Conservation (phyloP, 1,284 basidiomycete genomes). For the Ganoderma lingzhi region DNA sequence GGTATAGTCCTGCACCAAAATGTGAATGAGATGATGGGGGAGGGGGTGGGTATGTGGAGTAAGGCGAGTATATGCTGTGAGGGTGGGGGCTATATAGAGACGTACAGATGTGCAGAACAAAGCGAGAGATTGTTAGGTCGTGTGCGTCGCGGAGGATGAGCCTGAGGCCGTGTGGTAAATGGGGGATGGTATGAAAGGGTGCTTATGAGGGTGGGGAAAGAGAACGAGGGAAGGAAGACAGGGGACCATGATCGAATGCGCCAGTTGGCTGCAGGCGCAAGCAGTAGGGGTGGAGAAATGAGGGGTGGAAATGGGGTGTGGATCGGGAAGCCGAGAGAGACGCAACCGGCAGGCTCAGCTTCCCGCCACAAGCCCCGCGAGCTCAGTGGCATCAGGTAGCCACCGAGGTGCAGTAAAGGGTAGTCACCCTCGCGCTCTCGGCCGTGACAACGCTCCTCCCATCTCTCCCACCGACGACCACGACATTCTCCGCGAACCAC, state of each 20-base stretch:
- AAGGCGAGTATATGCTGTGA: background rate
- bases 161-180: background rate
- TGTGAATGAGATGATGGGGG: conserved; percentile 14
- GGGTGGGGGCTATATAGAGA: background rate
- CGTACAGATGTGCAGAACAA: conserved; percentile 2
- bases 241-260: conserved; percentile 23
- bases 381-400: background rate
- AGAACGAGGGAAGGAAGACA: conserved; percentile 13
- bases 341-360: conserved; percentile 7
- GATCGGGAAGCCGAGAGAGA: conserved; percentile 26
- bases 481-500: conserved; percentile 22
- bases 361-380: conserved; percentile 2
- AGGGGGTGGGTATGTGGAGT: conserved; percentile 22
- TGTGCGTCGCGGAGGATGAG: background rate
- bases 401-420: background rate
- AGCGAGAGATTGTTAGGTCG: background rate
- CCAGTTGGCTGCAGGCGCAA: conserved; percentile 15
- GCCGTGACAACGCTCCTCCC: background rate
- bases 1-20: conserved; percentile 13
- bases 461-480: background rate
- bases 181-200: background rate
- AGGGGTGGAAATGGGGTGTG: conserved; percentile 27
- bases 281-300: conserved; percentile 34
- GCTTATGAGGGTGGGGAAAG: conserved; percentile 24
- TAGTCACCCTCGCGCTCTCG: background rate